These are phyloP conservation scores for Rhododendron ovatum DNA, from an alignment of 148 eudicot species.

Conservation along the genomic window DNA sequence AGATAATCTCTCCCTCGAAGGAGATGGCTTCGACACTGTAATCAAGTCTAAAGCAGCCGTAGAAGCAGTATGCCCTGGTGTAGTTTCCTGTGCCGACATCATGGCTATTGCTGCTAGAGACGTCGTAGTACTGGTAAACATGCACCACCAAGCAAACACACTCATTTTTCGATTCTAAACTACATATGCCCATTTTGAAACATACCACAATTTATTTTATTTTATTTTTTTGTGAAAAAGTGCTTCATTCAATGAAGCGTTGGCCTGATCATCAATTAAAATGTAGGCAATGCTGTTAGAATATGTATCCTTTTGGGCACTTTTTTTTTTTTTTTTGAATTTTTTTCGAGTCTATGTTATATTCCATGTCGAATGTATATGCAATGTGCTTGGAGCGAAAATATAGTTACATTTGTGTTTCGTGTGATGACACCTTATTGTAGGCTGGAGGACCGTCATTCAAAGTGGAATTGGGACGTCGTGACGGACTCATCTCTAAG, in stretches of 20 bases:
- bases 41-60: slow-evolving; percentile 70
- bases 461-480: slow-evolving; percentile 59
- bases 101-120: slow-evolving; percentile 72
- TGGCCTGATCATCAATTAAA: neutral
- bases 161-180: neutral
- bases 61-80: slow-evolving; percentile 66
- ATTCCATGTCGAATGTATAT: neutral
- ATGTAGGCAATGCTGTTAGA: neutral
- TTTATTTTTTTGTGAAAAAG: neutral
- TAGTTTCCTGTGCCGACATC: slow-evolving; percentile 84
- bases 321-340: no score
- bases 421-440: neutral
- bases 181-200: neutral
- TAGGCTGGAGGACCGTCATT: slow-evolving; percentile 65
- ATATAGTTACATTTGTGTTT: neutral
- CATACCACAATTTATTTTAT: neutral
- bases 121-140: slow-evolving; percentile 53
- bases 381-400: neutral
- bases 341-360: neutral
- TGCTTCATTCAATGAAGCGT: neutral
- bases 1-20: slow-evolving; percentile 59
- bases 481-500: slow-evolving; percentile 55
- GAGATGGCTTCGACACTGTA: slow-evolving; percentile 83
- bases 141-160: neutral
- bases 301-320: neutral